Percentiles rank a stretch among this genome's conserved stretches.
Conservation (phyloP, 345 rosid genomes). For the Rhodomyrtus tomentosa region DNA sequence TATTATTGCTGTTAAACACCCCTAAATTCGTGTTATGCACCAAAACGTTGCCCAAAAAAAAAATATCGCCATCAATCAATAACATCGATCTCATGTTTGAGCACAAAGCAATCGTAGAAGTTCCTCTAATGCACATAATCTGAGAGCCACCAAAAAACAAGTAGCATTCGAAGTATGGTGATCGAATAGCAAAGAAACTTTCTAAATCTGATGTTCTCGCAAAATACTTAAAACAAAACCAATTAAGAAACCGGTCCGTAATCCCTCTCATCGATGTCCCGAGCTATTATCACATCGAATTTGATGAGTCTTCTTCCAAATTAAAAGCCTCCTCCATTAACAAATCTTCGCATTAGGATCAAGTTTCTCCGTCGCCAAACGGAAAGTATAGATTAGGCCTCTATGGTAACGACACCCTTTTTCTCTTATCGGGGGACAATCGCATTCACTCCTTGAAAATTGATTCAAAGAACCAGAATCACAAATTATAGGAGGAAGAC, state of each 20-base stretch:
- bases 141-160: background rate
- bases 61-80: too few relatives aligned
- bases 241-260: background rate
- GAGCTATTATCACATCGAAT: background rate
- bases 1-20: too few relatives aligned
- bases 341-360: background rate
- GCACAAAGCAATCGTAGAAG: background rate
- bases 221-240: background rate
- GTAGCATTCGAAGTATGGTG: background rate
- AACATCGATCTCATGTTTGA: background rate
- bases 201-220: background rate
- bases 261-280: background rate
- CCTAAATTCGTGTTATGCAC: too few relatives aligned
- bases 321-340: background rate
- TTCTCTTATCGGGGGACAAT: background rate
- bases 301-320: background rate
- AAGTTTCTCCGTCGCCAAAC: background rate
- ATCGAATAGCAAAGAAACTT: background rate
- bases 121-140: background rate
- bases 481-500: background rate
- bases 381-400: background rate
- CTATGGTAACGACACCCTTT: background rate
- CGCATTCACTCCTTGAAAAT: background rate
- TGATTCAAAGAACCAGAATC: background rate
- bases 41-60: too few relatives aligned